Evolutionary conservation across 257 asterid species (phyloP).

Genomic region (Solanum clarkiae): DNA sequence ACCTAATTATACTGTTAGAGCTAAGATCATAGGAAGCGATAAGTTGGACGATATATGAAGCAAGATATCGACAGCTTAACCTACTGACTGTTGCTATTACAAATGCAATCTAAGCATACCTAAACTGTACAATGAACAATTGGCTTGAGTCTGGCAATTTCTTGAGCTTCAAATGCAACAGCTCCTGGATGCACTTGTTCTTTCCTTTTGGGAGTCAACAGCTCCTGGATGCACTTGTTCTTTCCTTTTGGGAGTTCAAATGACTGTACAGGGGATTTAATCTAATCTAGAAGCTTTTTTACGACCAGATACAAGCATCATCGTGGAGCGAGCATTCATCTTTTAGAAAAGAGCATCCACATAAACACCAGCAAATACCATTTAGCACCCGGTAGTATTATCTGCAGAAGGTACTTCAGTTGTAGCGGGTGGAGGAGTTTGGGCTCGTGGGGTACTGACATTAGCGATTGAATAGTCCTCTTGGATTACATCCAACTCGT

Average conservation of each 20-base stretch:
- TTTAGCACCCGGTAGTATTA: constrained; percentile 21
- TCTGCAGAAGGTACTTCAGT: constrained; percentile 20
- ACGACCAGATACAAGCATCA: neutral
- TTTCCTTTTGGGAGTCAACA: neutral
- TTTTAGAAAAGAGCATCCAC: neutral
- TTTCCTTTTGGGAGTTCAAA: neutral
- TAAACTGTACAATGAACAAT: constrained; percentile 26
- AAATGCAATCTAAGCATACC: constrained; percentile 6
- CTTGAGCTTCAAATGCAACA: neutral
- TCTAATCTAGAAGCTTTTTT: neutral
- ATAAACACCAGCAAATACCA: neutral
- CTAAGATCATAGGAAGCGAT: neutral
- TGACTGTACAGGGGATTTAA: neutral
- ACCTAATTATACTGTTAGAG: neutral
- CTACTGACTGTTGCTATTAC: constrained; percentile 21
- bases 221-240: neutral
- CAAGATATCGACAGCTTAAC: neutral
- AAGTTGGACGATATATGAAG: neutral
- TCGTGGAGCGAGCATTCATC: neutral
- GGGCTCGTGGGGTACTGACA: constrained; percentile 26
- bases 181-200: neutral
- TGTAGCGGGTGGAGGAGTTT: constrained; percentile 36
- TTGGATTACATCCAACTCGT: constrained; percentile 30
- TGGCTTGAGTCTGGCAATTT: neutral
- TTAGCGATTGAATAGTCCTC: constrained; percentile 22